These are phyloP conservation scores for Pichia membranifaciens DNA, from an alignment of 805 yeast genomes.

Conservation along the genomic window DNA sequence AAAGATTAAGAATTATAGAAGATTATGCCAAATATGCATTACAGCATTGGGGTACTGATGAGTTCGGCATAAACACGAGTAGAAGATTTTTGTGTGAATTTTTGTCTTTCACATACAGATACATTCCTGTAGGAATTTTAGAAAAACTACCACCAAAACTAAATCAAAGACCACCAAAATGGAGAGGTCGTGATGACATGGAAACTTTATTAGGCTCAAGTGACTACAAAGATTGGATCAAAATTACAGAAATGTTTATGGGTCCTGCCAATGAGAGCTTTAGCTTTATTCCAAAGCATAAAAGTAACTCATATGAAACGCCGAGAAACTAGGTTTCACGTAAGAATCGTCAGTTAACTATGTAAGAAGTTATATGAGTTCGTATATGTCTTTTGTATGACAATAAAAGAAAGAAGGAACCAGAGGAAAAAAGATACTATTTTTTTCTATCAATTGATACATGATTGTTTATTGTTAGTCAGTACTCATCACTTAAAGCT, in stretches of 20 bases:
- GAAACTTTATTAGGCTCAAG: constrained; percentile 84
- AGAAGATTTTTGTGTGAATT: constrained; percentile 93
- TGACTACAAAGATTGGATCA: constrained; percentile 93
- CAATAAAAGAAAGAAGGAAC: neutral
- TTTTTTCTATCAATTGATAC: neutral
- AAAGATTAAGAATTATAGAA: constrained; percentile 71
- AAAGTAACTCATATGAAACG: constrained; percentile 70
- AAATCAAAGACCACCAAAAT: constrained; percentile 89
- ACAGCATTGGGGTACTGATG: constrained; percentile 98
- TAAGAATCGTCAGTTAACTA: neutral
- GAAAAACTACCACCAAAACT: constrained; percentile 83
- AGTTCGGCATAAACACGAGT: constrained; percentile 81
- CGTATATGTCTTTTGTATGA: neutral
- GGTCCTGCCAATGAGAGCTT: constrained; percentile 78
- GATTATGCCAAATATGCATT: constrained; percentile 74
- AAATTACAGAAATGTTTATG: constrained; percentile 87
- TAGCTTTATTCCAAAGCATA: constrained; percentile 87
- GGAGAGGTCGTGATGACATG: constrained; percentile 89
- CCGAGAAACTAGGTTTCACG: constrained; percentile 6
- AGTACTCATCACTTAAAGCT: constrained; percentile 60
- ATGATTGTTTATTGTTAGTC: constrained; percentile 17
- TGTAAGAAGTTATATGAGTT: neutral
- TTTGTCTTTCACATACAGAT: constrained; percentile 87
- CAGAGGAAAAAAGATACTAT: neutral
- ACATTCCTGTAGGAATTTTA: constrained; percentile 88